phyloP scores from a whole-genome alignment of 257 asterid genomes.

The Primulina eburnea region DNA sequence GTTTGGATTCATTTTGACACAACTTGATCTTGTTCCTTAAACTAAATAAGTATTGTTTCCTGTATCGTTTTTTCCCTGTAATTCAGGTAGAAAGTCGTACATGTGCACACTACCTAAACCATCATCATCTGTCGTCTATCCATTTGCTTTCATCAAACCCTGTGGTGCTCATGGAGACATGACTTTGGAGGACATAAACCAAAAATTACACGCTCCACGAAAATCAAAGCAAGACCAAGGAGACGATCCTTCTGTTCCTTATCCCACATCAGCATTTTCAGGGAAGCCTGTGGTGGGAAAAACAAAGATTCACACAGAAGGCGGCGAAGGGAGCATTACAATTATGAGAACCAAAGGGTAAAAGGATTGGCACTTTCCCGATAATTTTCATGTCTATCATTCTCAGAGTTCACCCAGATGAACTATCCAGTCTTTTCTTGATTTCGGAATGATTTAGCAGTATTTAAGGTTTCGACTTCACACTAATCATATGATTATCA shows the following conservation, averaged over 20 bases:
- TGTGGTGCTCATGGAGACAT: constrained; percentile 70
- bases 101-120: constrained; percentile 59
- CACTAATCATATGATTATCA: not conserved
- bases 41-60: not conserved
- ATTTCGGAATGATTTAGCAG: not conserved
- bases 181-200: constrained; percentile 89
- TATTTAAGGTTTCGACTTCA: not conserved
- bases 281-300: constrained; percentile 94
- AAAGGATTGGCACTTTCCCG: not conserved
- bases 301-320: constrained; percentile 82
- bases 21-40: not conserved
- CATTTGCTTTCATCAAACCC: constrained; percentile 81
- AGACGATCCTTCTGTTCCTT: constrained; percentile 43
- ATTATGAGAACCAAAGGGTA: constrained; percentile 82
- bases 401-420: not conserved
- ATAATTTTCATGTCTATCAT: not conserved
- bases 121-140: constrained; percentile 62
- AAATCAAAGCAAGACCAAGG: constrained; percentile 38
- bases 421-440: not conserved
- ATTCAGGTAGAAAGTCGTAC: constrained; percentile 68
- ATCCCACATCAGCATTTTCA: constrained; percentile 77
- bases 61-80: not conserved
- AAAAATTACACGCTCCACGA: constrained; percentile 60
- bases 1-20: not conserved
- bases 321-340: constrained; percentile 88